A percentile compares a stretch with the other conserved stretches of the same genome.
These are phyloP conservation scores for Hericium alpestre DNA, from an alignment of 768 basidiomycete species.

Conservation along the genomic window DNA sequence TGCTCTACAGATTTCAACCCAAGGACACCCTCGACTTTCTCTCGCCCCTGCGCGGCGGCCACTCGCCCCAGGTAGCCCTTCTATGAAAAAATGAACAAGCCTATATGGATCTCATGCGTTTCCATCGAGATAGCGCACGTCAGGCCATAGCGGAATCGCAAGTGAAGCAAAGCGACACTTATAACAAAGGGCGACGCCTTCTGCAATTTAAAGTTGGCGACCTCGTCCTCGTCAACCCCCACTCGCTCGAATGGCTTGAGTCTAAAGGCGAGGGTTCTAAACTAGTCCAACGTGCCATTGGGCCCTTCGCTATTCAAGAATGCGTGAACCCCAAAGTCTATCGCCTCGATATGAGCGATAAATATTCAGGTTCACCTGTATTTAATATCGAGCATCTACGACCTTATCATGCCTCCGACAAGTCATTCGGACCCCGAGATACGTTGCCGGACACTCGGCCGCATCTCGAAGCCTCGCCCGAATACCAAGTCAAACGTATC, in stretches of 20 bases:
- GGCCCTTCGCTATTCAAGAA: constrained; percentile 17
- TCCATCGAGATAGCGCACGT: constrained; percentile 3
- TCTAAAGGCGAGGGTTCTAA: constrained; percentile 15
- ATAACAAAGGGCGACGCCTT: constrained; percentile 10
- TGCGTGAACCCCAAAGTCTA: constrained; percentile 16
- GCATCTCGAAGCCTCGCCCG: background rate
- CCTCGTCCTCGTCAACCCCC: constrained; percentile 14
- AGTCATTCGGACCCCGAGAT: constrained; percentile 4
- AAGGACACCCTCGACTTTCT: background rate
- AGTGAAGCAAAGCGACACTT: constrained; percentile 3
- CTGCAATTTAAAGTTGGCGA: constrained; percentile 15
- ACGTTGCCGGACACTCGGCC: background rate
- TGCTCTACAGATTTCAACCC: constrained; percentile 14
- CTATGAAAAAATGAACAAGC: background rate
- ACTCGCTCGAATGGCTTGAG: constrained; percentile 11
- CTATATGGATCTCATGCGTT: background rate
- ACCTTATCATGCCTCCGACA: constrained; percentile 13
- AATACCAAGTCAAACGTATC: constrained; percentile 5
- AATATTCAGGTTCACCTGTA: constrained; percentile 15
- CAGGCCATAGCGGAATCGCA: constrained; percentile 10
- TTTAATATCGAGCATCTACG: constrained; percentile 17
- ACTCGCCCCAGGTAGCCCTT: background rate
- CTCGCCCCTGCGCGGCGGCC: background rate
- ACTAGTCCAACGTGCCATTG: constrained; percentile 10
- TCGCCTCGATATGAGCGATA: constrained; percentile 9